Evolutionary conservation across 768 basidiomycete species (phyloP), one percentile per base, ranked within the genome.

Genomic region (Boletus bicolor): DNA sequence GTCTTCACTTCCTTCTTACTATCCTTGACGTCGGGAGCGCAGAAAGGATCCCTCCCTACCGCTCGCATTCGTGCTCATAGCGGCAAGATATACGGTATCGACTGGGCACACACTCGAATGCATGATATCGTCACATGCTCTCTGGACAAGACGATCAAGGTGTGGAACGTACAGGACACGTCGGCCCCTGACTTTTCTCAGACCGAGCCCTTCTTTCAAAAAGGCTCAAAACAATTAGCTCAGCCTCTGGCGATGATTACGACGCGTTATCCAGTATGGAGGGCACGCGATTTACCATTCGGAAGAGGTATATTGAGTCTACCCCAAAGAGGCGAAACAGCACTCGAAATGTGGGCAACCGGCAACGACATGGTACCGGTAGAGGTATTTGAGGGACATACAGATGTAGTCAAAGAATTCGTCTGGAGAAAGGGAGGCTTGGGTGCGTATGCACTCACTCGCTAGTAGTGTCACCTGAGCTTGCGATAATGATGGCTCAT

Each of bases 41-140:
- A 94, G 88, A 96, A 94, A 86, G 93, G 92, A 8, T 93, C 90
- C 6, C 78, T 94, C 8, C 91, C 92, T 2, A 73, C 91, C 6
- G 78, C 83, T 11, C 79, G 79, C 6, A 87, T 98, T 54, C 76
- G 78, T 30, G 95, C 92, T 0, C 95, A 98, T 65, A 77, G 75
- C n/a, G 84, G 91, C 35, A 93, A 94, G 72, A 97, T 98, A 44
- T 98, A 99, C 59, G 97, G 97, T 2, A 93, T 99, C 51, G 96
- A 98, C 72, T 99, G 96, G 95, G 87, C 92, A 7, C 86, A 92
- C 49, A 75, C 79, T 17, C 73, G 77, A 41, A 74, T 79, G n/a
- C 80, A 87, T 63, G 88, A 94, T 68, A 79, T 99, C 36, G 85
- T 96, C 9, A 98, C 96, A 1, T 99, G 97, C 67, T 95, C 94